phyloP scores from a whole-genome alignment of 495 filamentous ascomycete genomes.

The Halenospora varia region DNA sequence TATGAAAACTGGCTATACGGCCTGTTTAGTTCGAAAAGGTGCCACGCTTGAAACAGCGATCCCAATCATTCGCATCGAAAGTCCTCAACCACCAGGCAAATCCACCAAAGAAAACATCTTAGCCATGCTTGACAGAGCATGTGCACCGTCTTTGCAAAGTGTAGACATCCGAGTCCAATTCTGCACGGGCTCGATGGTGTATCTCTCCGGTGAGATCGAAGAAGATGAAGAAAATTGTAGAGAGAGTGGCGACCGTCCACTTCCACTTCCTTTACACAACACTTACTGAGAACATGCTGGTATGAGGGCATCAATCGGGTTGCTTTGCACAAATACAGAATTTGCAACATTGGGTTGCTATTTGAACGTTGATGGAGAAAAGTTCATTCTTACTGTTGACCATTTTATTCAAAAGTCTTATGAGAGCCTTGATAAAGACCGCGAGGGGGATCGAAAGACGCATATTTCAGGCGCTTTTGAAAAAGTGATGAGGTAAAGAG shows the following conservation, averaged over 20 bases:
- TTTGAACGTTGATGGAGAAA: neutral
- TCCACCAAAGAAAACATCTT: neutral
- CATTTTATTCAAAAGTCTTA: neutral
- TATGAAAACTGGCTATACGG: neutral
- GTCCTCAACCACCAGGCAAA: neutral
- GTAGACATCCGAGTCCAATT: neutral
- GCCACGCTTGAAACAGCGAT: neutral
- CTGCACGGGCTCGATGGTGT: neutral
- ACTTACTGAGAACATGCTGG: neutral
- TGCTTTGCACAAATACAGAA: neutral
- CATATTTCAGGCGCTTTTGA: too few relatives aligned
- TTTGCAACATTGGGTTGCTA: neutral
- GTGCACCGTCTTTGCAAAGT: neutral
- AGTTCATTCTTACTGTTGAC: neutral
- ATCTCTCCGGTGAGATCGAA: neutral
- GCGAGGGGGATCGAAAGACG: too few relatives aligned
- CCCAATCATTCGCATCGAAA: neutral
- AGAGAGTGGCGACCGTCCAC: neutral
- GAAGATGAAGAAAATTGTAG: neutral
- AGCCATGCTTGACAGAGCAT: neutral
- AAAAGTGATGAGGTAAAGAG: too few relatives aligned
- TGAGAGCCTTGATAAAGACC: too few relatives aligned
- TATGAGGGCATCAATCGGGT: neutral
- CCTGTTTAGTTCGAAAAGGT: neutral
- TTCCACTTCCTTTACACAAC: neutral